Base-by-base conservation (phyloP, 1,139 yeast species). In the Ashbya aceris region DNA sequence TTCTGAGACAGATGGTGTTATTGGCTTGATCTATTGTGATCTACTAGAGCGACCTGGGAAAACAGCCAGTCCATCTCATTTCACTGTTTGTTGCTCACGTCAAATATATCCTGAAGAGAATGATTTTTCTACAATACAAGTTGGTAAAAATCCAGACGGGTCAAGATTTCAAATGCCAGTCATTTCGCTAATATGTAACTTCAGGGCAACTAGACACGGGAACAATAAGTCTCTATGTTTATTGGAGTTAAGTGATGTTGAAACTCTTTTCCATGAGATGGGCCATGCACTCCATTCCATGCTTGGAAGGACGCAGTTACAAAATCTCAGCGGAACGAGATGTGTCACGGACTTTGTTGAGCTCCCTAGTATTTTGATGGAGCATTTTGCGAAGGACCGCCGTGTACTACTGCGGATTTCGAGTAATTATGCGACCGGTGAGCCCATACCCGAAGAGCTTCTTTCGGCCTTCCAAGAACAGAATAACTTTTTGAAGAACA, bases 201-300 rank as follows among this genome's bases (percentile, higher is more conserved):
- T 91, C 61, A 68, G 69, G n/a, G 70, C 68, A 12, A 67, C 67
- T 34, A 17, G 23, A 17, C 49, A 49, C 1, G 36, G 20, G 13
- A 33, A 31, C n/a, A 29, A 38, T 8, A 46, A 54, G 38, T 54
- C 54, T 1, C 51, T 57, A 34, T 71, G 80, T 38, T 66, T 85
- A 23, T 65, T 91, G 33, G 70, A 81, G 7, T 70, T 85, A 47
- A 77, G 73, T 45, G 97, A 93, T 56, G 89, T 91, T 4, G 95
- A 89, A 55, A 91, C 98, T 0, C 66, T 91, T 29, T 91, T 93
- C 67, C 99, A 91, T 63, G 99, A 91, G 63, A 87, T 91, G 95
- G 99, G 99, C 1, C 99, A 91, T 64, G 98, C 98, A 2, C 83
- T 91, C 78, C 98, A 91, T 61, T 86, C 96, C 6, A 89, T 91